phyloP scores from a whole-genome alignment of 2,329 filamentous ascomycete genomes.

The Fusarium udum region DNA sequence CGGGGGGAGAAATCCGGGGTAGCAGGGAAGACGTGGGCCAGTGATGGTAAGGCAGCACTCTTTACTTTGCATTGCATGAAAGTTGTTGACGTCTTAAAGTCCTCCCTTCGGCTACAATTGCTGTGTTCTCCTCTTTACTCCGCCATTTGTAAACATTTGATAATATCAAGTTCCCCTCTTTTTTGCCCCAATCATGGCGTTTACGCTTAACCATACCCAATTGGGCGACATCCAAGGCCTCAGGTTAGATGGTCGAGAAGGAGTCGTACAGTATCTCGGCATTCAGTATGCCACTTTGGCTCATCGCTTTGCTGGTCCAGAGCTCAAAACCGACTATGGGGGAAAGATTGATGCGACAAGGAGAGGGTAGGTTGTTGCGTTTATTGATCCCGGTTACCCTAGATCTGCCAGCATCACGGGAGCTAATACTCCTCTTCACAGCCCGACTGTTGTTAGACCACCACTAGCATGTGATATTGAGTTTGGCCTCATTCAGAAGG shows the following conservation, averaged over 20 bases:
- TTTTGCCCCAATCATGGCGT: neutral
- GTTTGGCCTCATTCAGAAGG: neutral
- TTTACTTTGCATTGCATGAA: neutral
- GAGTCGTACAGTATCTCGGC: neutral
- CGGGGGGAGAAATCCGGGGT: neutral
- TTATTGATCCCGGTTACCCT: too few species aligned
- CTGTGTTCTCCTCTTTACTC: neutral
- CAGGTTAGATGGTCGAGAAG: neutral
- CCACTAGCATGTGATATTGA: neutral
- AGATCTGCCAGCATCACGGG: accelerated
- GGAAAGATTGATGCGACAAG: neutral
- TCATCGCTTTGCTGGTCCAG: neutral
- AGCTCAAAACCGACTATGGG: neutral
- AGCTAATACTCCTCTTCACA: neutral
- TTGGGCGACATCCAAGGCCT: neutral
- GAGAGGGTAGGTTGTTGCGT: neutral
- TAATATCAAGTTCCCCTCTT: neutral
- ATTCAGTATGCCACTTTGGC: neutral
- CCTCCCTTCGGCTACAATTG: neutral
- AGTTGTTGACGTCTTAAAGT: neutral
- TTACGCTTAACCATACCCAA: neutral
- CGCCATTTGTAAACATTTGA: neutral
- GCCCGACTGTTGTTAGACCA: neutral
- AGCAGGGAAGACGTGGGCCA: neutral
- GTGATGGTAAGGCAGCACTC: accelerated